Conservation (phyloP, 2,329 filamentous ascomycete genomes). For the Xylariales sp. region DNA sequence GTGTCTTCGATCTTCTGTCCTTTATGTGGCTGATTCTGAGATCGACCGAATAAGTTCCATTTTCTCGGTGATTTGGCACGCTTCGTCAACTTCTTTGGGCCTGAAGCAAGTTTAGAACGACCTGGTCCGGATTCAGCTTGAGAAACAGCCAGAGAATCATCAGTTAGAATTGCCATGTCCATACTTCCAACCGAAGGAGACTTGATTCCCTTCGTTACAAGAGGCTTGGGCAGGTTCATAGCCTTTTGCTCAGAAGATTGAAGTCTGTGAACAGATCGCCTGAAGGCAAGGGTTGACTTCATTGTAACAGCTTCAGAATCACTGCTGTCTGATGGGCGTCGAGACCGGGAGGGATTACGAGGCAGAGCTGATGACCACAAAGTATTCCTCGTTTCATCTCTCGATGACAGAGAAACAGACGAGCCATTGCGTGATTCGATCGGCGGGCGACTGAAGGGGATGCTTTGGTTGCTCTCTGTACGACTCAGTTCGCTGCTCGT, state of each 20-base stretch:
- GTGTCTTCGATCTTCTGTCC: slow-evolving; percentile 29
- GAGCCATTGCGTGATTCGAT: slow-evolving; percentile 38
- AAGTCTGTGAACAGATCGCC: slow-evolving; percentile 50
- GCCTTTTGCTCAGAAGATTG: slow-evolving; percentile 35
- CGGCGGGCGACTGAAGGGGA: slow-evolving; percentile 34
- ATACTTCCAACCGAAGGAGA: slow-evolving; percentile 52
- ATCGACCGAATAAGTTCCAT: slow-evolving; percentile 61
- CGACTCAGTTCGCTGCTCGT: slow-evolving; percentile 41
- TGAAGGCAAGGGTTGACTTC: slow-evolving; percentile 49
- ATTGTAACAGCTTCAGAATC: slow-evolving; percentile 45
- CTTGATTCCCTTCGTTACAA: slow-evolving; percentile 38
- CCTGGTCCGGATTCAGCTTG: slow-evolving; percentile 30
- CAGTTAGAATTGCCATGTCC: slow-evolving; percentile 53
- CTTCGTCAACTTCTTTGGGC: slow-evolving; percentile 53
- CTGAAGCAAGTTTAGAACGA: slow-evolving; percentile 20
- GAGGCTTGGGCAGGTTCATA: slow-evolving; percentile 48
- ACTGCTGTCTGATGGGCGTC: slow-evolving; percentile 51
- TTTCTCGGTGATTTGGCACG: slow-evolving; percentile 51
- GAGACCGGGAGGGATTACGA: slow-evolving; percentile 26
- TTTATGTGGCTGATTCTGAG: slow-evolving; percentile 36
- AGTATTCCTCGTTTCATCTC: slow-evolving; percentile 35
- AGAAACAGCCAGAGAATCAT: slow-evolving; percentile 46
- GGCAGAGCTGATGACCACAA: slow-evolving; percentile 53
- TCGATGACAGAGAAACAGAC: slow-evolving; percentile 34
- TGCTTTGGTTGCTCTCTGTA: slow-evolving; percentile 47